Base-by-base conservation (phyloP, 768 basidiomycete genomes). In the Tricholoma furcatifolium region DNA sequence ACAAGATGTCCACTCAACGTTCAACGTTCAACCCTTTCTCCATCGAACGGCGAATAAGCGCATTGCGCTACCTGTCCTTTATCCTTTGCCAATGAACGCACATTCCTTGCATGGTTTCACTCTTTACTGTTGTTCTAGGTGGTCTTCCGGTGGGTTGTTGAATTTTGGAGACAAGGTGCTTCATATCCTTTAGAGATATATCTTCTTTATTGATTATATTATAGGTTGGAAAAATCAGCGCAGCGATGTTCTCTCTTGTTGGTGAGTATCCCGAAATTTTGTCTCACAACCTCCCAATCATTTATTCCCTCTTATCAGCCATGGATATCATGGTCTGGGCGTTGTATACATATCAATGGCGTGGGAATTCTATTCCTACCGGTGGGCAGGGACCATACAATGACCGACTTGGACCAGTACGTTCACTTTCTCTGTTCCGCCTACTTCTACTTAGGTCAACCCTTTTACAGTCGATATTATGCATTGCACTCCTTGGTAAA, bases 1-100 rank as follows among this genome's bases (percentile, higher is more conserved):
- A n/a, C n/a, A n/a, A 57, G 61, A 99, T 98, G 97, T 98, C 97
- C 15, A 97, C 93, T 41, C 97, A 98, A n/a, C n/a, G n/a, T n/a
- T n/a, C n/a, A n/a, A n/a, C n/a, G n/a, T n/a, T n/a, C n/a, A n/a
- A 69, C 97, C 97, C 23, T 83, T 98, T 46, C 87, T 99, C 20
- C 96, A 98, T 70, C 86, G 97, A 55, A 96, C 94, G 8, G 90
- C 93, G 1, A 79, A 83, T 53, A 98, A 98, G 75, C 90, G 97
- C 58, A 99, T 98, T 59, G 95, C 97, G 11, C 87, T 99, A 40
- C 96, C 97, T 35, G 84, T 99, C 60, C 84, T 93, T 59, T 96
- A 55, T 92, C 92, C 43, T 96, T 95, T 62, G 93, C 93, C 39
- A 95, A 95, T 69, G 93, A 94, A 70, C 84, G 91, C 51, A 94